Percentiles rank a stretch among this genome's conserved stretches.
phyloP scores from a whole-genome alignment of 1,284 basidiomycete species.

The Ceratobasidium sp. region DNA sequence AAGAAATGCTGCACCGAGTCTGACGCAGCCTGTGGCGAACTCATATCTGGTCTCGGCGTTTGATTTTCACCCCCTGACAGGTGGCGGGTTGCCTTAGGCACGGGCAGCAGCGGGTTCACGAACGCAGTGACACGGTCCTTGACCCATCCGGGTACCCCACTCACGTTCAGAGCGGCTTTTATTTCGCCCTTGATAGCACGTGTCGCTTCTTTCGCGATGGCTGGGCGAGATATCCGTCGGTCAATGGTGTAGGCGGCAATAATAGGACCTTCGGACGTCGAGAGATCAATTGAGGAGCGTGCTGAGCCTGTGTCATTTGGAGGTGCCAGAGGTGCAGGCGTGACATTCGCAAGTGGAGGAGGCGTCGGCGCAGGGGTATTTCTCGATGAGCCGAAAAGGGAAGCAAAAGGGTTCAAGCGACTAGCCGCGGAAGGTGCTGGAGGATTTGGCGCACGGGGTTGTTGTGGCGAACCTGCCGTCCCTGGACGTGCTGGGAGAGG shows the following conservation, averaged over 20 bases:
- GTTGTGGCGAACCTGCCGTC: slow-evolving; percentile 44
- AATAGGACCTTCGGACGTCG: slow-evolving; percentile 51
- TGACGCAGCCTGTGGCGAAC: slow-evolving; percentile 50
- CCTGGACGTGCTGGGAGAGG: slow-evolving; percentile 69
- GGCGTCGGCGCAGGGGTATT: slow-evolving; percentile 54
- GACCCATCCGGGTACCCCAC: slow-evolving; percentile 68
- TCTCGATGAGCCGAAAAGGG: slow-evolving; percentile 66
- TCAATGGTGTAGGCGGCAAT: slow-evolving; percentile 69
- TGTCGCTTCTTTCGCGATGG: slow-evolving; percentile 69
- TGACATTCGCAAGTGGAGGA: slow-evolving; percentile 51
- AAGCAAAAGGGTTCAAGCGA: slow-evolving; percentile 71
- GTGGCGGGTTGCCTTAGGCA: slow-evolving; percentile 30
- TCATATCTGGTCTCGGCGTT: slow-evolving; percentile 43
- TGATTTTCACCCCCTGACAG: slow-evolving; percentile 17
- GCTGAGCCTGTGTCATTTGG: slow-evolving; percentile 50
- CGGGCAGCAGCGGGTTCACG: slow-evolving; percentile 41
- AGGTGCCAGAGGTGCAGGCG: slow-evolving; percentile 50
- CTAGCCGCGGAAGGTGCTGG: slow-evolving; percentile 47
- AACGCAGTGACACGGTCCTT: slow-evolving; percentile 65
- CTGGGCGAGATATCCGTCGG: slow-evolving; percentile 63
- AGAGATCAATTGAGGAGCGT: slow-evolving; percentile 46
- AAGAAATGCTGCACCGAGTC: slow-evolving; percentile 80
- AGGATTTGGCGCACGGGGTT: slow-evolving; percentile 47
- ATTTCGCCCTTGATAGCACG: slow-evolving; percentile 69
- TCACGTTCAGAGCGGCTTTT: slow-evolving; percentile 59